Percentiles rank a stretch among this genome's conserved stretches.
These are phyloP conservation scores for Dothideomycetes sp. DNA, from an alignment of 2,329 filamentous ascomycete genomes.

Conservation along the genomic window DNA sequence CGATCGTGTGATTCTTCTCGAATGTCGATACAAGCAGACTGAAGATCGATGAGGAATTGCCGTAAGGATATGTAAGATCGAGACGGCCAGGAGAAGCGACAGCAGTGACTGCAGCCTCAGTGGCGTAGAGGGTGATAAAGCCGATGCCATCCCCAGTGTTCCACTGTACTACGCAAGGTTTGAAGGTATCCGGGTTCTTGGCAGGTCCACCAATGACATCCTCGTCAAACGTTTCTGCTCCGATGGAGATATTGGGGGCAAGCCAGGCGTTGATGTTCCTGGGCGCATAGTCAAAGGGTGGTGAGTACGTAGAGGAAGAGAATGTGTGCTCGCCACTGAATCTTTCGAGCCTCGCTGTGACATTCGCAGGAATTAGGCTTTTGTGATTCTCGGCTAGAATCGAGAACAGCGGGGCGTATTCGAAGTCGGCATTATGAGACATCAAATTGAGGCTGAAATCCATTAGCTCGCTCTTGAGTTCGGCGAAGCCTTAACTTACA, in stretches of 20 bases:
- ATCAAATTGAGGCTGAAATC: constrained; percentile 37
- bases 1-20: constrained; percentile 31
- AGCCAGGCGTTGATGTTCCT: constrained; percentile 52
- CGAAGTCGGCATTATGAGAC: constrained; percentile 49
- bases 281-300: constrained; percentile 45
- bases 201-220: constrained; percentile 44
- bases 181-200: constrained; percentile 42
- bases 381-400: constrained; percentile 42
- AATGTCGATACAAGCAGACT: constrained; percentile 41
- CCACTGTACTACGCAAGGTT: constrained; percentile 52
- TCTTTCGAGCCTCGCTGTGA: constrained; percentile 26
- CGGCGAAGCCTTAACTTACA: constrained; percentile 4
- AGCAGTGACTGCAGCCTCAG: constrained; percentile 29
- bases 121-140: constrained; percentile 27
- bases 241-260: constrained; percentile 46
- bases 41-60: constrained; percentile 39
- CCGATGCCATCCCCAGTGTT: constrained; percentile 26
- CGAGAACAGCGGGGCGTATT: constrained; percentile 46
- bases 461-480: background rate
- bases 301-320: constrained; percentile 42
- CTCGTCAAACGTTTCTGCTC: constrained; percentile 47
- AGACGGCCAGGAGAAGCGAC: constrained; percentile 31
- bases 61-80: constrained; percentile 43
- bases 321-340: constrained; percentile 47
- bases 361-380: constrained; percentile 32